Base-by-base conservation (phyloP, 192 early-diverging fungal genomes). In the Coemansia erecta region DNA sequence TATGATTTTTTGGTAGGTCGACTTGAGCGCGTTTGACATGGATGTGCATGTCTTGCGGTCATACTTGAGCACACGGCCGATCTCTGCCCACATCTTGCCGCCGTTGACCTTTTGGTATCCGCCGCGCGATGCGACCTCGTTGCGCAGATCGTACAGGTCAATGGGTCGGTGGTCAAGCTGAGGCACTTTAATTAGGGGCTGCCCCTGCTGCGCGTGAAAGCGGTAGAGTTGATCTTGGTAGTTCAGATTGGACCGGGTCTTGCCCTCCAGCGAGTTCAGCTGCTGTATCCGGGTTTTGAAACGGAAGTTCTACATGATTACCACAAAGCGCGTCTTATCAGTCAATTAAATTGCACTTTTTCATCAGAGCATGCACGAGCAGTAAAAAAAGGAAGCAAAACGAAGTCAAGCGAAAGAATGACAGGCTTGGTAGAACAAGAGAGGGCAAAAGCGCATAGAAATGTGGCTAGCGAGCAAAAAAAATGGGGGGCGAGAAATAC, bases 191-290 rank as follows among this genome's bases (percentile, higher is more conserved):
- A 67, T 74, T 50, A 92, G 81, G 5, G 86, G 85, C 22, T 85
- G 84, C 7, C 93, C 92, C 50, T 85, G 80, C 58, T 90, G 87
- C 11, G 83, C 66, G 69, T 98, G 94, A 65, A 92, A 98, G 67
- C 89, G 87, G 67, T 89, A 84, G 15, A 98, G 80, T 80, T 94
- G 92, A 57, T 97, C 93, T 26, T 93, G 78, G 59, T 94, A 98
- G 70, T 92, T 94, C 51, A 95, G 77, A 28, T 88, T 91, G 15
- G 89, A 80, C 23, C 96, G 82, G 1, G 93, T 90, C 65, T 85
- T 84, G 40, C 93, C 96, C 59, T 95, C 91, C 81, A 97, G 94
- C 21, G 86, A 87, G 73, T 95, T 96, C 18, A 98, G 84, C 63
- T 86, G 86, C 78, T 96, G 94, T 33, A 91, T 87, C 14, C 96